Base-by-base conservation (phyloP, 805 yeast genomes). In the Millerozyma miso region DNA sequence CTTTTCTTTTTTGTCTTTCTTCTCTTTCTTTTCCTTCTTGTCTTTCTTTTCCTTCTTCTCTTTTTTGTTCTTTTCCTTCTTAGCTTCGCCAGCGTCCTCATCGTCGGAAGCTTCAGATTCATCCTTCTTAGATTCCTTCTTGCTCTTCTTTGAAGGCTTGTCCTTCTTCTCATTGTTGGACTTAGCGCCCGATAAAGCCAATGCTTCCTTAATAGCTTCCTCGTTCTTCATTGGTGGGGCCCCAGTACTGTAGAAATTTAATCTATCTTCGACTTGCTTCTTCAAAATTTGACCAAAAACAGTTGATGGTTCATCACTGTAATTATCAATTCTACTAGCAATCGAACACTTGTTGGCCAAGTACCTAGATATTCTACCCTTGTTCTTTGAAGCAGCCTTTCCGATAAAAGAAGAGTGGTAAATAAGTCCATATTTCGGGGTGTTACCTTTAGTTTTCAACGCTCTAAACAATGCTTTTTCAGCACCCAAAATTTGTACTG, bases 301-400 rank as follows among this genome's bases (percentile, higher is more conserved):
- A 49, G 84, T 85, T 36, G 88, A 76, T 59, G 99, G 97, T 65
- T 84, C 87, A 65, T 93, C 99, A 44, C 97, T 85, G 70, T 88
- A 93, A 74, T 88, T 88, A 73, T 93, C 99, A 60, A 93, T 91
- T 80, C 99, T 88, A 40, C 97, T 88, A 47, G 99, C 99, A 73
- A 93, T 91, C 34, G 99, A 85, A 80, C 98, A 91, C 74, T 93
- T 93, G 85, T 93, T 93, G 53, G 99, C 99, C 71, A 93, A 77
- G 73, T 90, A 93, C 74, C 99, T 85, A 39, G 99, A 91, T 55
- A 93, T 93, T 79, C 98, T 85, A 71, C 99, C 99, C 82, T 93
- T 93, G 77, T 93, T 93, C 77, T 93, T 93, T 53, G 95, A 83
- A 50, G 89, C 76, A 47, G 99, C 99, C 69, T 81, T 85, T 56